Evolutionary conservation across 2,329 filamentous ascomycete genomes (phyloP).

Genomic region (Pyrenochaeta sp.): DNA sequence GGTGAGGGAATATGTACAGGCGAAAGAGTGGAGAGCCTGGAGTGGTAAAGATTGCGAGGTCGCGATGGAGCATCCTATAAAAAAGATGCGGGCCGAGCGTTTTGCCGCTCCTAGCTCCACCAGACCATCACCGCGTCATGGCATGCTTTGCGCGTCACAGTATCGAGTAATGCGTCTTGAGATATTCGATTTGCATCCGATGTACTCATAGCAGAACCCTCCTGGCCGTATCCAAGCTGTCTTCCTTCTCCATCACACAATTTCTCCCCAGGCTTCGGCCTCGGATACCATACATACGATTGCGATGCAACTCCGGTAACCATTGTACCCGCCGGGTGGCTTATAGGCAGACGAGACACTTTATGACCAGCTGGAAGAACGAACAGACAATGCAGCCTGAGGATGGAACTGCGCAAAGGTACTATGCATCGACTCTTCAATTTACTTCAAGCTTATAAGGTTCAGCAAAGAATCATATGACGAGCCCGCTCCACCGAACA

Average conservation of each 20-base stretch:
- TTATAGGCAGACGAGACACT: constrained; percentile 33
- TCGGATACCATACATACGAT: constrained; percentile 50
- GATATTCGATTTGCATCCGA: no score
- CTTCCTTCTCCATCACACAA: constrained; percentile 47
- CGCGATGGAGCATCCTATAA: constrained; percentile 10
- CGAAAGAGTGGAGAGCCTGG: background rate
- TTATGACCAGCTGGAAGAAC: constrained; percentile 30
- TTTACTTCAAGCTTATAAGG: constrained; percentile 15
- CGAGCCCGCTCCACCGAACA: constrained; percentile 8
- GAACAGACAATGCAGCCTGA: constrained; percentile 22
- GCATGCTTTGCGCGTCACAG: no score
- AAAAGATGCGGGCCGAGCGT: constrained; percentile 37
- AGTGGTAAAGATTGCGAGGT: constrained; percentile 2
- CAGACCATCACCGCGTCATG: no score
- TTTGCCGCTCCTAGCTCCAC: constrained; percentile 23
- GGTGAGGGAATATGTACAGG: background rate
- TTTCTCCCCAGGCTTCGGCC: constrained; percentile 55
- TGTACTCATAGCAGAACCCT: no score
- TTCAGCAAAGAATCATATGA: constrained; percentile 20
- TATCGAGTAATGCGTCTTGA: no score
- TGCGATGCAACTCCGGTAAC: constrained; percentile 54
- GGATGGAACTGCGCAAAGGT: constrained; percentile 18
- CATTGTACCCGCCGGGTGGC: constrained; percentile 53
- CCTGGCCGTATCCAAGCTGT: constrained; percentile 59
- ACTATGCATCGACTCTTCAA: constrained; percentile 9